Conservation (phyloP, 2,329 filamentous ascomycete genomes). For the Cryoendolithus antarcticus region DNA sequence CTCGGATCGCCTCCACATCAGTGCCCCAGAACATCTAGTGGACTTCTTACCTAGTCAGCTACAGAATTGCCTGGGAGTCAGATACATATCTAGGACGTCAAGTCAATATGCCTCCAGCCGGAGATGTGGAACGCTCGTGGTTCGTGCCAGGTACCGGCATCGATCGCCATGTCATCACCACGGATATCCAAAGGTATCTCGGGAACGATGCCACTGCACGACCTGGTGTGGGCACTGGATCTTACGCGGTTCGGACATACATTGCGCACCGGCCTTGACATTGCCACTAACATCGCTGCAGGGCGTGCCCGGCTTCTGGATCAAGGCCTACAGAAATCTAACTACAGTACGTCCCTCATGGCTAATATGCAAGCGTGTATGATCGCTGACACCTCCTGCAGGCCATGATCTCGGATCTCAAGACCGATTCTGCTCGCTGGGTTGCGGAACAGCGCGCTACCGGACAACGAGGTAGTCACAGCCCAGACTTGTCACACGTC, state of each 20-base stretch:
- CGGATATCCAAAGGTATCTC: conserved; percentile 40
- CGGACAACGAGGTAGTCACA: conserved; percentile 34
- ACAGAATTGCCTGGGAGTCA: neutral
- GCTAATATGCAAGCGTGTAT: neutral
- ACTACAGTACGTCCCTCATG: conserved; percentile 29
- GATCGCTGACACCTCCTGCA: conserved; percentile 13
- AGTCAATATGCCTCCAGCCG: conserved; percentile 15
- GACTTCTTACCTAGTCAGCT: neutral
- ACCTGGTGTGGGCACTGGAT: conserved; percentile 33
- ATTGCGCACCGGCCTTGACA: no score
- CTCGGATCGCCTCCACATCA: no score
- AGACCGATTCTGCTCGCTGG: conserved; percentile 36
- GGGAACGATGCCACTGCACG: conserved; percentile 39
- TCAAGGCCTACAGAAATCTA: conserved; percentile 38
- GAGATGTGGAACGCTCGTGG: conserved; percentile 32
- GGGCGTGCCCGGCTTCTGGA: conserved; percentile 38
- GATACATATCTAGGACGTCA: neutral
- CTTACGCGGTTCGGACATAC: conserved; percentile 29
- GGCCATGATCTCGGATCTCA: conserved; percentile 40
- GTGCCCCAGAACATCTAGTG: neutral
- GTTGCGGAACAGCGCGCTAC: conserved; percentile 24
- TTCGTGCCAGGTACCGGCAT: conserved; percentile 39
- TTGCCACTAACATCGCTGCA: conserved; percentile 12
- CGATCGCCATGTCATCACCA: conserved; percentile 39
- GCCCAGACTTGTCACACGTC: conserved; percentile 26